Evolutionary conservation across 495 filamentous ascomycete species (phyloP), one percentile per base, ranked within the genome.

Genomic region (Neurospora tetraspora): DNA sequence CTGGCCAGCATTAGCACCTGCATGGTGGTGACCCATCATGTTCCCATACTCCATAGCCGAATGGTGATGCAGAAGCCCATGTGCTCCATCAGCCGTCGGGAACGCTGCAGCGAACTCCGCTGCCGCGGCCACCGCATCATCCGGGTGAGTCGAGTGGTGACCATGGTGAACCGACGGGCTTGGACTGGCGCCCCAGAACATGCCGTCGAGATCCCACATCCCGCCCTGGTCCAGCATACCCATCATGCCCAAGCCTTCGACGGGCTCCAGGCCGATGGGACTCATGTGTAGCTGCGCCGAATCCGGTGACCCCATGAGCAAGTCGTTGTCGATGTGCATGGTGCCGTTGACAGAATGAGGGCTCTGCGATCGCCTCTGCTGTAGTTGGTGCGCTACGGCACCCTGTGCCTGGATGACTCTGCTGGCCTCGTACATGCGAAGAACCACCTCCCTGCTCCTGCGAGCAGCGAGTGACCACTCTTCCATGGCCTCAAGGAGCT

Each of bases 391-490:
- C 68, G 82, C 53, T 18, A 23, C 75, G 74, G 78, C 72, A 76
- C 82, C 71, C 82, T 82, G 69, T 76, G 79, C 77, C 69, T 80
- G 78, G 23, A 81, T 81, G 77, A 39, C 81, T 69, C 76, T 83
- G 77, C 79, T 79, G 59, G 91, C 91, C 76, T 92, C 90, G 76
- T 90, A 90, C 78, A 94, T 91, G 72, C 88, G 85, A 74, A 86
- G 85, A 43, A 94, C 85, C 16, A 91, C 89, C 78, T 93, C 91
- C 40, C 89, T 82, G 38, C 88, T 91, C 37, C 90, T 86, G 75
- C 89, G 88, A 0, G 92, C 92, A 1, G 91, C 90, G 37, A 92
- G 86, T 18, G 89, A 91, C 86, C 88, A 93, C 71, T 88, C 86
- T 73, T 89, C 85, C 86, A 93, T 89, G 4, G 87, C 88, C 70